These are phyloP conservation scores for Penicillium silybi DNA, from an alignment of 495 filamentous ascomycete genomes.

Conservation along the genomic window DNA sequence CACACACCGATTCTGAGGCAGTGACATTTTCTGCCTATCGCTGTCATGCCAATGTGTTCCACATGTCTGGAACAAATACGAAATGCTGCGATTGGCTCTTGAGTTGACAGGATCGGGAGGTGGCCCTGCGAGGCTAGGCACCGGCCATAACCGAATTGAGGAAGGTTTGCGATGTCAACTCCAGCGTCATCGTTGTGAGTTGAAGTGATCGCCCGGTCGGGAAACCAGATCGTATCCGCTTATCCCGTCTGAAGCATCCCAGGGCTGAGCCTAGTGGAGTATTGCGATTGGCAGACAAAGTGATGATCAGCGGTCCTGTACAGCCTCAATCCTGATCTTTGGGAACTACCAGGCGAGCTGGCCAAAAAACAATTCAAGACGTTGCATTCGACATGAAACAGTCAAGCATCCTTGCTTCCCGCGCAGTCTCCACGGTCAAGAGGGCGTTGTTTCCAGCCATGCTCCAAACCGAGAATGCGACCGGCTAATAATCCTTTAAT, in stretches of 20 bases:
- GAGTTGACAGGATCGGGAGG: neutral
- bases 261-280: neutral
- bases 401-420: conserved; percentile 3
- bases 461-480: conserved; percentile 20
- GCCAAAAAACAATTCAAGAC: neutral
- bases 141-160: conserved; percentile 1
- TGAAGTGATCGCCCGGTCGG: no score
- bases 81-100: neutral
- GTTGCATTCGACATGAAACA: neutral
- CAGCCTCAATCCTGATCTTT: neutral
- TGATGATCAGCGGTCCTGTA: neutral
- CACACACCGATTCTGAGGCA: neutral
- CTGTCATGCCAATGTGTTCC: neutral
- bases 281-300: neutral
- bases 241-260: neutral
- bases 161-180: neutral
- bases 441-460: conserved; percentile 13
- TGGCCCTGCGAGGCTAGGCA: neutral
- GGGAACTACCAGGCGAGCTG: neutral
- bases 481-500: conserved; percentile 25
- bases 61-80: neutral
- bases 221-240: neutral
- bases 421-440: neutral
- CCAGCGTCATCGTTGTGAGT: neutral
- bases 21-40: neutral